phyloP scores from a whole-genome alignment of 129 eudicot species.

The Kitagawia praeruptora region DNA sequence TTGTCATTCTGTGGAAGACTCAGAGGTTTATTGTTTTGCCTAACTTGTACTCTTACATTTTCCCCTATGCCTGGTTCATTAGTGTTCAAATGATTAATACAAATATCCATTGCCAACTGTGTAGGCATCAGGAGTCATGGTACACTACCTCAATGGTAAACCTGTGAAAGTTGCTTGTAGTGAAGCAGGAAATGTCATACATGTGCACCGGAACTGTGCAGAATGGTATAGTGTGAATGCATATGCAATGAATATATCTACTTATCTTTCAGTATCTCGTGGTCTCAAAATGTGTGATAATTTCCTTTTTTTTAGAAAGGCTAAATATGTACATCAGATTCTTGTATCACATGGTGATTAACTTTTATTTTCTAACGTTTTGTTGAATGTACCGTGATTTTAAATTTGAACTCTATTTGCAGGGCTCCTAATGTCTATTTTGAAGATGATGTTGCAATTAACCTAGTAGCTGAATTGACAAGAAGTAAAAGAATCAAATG shows the following conservation, averaged over 20 bases:
- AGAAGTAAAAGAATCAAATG: conserved; percentile 88
- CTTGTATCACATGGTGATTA: neutral
- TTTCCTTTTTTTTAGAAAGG: neutral
- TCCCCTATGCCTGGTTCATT: neutral
- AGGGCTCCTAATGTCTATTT: conserved; percentile 98
- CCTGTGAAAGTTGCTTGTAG: conserved; percentile 33
- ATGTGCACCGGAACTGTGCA: conserved; percentile 70
- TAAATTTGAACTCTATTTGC: conserved; percentile 10
- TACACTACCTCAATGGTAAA: conserved; percentile 67
- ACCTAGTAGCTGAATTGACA: conserved; percentile 64
- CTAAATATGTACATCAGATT: neutral
- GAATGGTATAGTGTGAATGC: conserved; percentile 52
- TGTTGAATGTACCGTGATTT: neutral
- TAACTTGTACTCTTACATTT: neutral
- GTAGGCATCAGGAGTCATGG: conserved; percentile 76
- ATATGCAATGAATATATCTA: neutral
- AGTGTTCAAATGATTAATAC: neutral
- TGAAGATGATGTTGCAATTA: conserved; percentile 66
- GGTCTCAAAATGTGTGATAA: neutral
- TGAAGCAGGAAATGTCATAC: conserved; percentile 34
- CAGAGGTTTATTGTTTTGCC: conserved; percentile 41
- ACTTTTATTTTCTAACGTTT: neutral
- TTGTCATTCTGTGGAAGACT: conserved; percentile 67
- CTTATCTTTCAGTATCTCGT: neutral
- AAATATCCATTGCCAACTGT: neutral